phyloP scores from a whole-genome alignment of 306 rosid genomes.

The Cucumis hystrix region DNA sequence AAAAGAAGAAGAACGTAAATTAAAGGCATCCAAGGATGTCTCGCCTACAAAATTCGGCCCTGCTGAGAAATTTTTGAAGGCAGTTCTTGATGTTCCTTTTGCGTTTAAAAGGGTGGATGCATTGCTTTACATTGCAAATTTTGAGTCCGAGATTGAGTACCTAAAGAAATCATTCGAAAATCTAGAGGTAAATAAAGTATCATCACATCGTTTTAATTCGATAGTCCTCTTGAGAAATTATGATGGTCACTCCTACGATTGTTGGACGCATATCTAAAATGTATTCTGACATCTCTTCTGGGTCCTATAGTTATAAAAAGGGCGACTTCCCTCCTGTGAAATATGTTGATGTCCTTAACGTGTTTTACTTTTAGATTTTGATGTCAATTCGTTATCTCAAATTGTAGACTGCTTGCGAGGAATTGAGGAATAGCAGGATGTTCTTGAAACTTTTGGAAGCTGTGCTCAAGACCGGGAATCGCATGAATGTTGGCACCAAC shows the following conservation, averaged over 20 bases:
- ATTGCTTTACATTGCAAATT: slow-evolving; percentile 82
- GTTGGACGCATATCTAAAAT: neutral
- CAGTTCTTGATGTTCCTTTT: slow-evolving; percentile 81
- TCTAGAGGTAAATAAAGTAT: slow-evolving; percentile 42
- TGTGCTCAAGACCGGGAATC: slow-evolving; percentile 89
- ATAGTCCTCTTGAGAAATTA: neutral
- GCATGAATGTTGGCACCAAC: slow-evolving; percentile 96
- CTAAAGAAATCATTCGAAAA: slow-evolving; percentile 69
- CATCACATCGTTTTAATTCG: neutral
- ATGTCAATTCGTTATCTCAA: neutral
- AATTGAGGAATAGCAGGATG: slow-evolving; percentile 81
- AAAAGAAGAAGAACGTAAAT: slow-evolving; percentile 89
- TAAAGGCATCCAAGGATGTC: slow-evolving; percentile 64
- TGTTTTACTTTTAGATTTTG: neutral
- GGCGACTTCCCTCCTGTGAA: neutral
- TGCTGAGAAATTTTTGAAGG: slow-evolving; percentile 90
- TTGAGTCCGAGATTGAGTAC: slow-evolving; percentile 83
- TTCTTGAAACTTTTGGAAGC: slow-evolving; percentile 93
- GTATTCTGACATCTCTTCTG: neutral
- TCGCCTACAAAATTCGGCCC: slow-evolving; percentile 77
- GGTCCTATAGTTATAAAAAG: neutral
- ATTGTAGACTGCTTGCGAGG: slow-evolving; percentile 74
- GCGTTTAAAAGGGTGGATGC: slow-evolving; percentile 89
- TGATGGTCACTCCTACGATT: neutral
- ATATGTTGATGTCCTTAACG: neutral